phyloP scores from a whole-genome alignment of 108 stramenopile species.

The Stephanodiscus minutulus region DNA sequence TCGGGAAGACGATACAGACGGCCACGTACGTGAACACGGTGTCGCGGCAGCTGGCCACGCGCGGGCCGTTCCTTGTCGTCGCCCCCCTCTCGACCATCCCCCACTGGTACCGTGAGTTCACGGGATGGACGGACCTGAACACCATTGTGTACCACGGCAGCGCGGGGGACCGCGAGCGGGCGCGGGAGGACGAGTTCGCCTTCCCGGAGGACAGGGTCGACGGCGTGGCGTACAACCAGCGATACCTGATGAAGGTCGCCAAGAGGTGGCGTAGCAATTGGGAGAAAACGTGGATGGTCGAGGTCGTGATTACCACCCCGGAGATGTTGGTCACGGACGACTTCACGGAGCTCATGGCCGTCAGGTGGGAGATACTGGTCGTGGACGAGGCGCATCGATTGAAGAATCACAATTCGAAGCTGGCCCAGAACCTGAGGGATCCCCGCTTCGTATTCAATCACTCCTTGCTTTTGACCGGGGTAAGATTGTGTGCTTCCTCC shows the following conservation, averaged over 20 bases:
- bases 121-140: conserved; percentile 92
- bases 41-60: conserved; percentile 47
- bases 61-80: conserved; percentile 86
- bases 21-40: conserved; percentile 76
- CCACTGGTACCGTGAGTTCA: conserved; percentile 95
- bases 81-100: conserved; percentile 93
- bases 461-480: conserved; percentile 89
- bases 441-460: conserved; percentile 69
- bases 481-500: conserved; percentile 1
- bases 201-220: conserved; percentile 67
- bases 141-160: conserved; percentile 95
- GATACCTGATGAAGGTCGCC: conserved; percentile 60
- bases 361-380: conserved; percentile 87
- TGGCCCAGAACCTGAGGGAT: conserved; percentile 84
- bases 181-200: conserved; percentile 84
- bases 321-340: conserved; percentile 89
- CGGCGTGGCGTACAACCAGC: conserved; percentile 58
- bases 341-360: conserved; percentile 68
- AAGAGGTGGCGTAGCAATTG: conserved; percentile 35
- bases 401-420: conserved; percentile 93
- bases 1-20: conserved; percentile 92
- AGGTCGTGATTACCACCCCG: conserved; percentile 91
- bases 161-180: conserved; percentile 70
- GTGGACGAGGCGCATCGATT: conserved; percentile 98
- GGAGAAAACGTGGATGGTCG: conserved; percentile 80